Evolutionary conservation across 176 grass and related monocot species (phyloP), one percentile per base, ranked within the genome.

Genomic region (Avena atlantica): DNA sequence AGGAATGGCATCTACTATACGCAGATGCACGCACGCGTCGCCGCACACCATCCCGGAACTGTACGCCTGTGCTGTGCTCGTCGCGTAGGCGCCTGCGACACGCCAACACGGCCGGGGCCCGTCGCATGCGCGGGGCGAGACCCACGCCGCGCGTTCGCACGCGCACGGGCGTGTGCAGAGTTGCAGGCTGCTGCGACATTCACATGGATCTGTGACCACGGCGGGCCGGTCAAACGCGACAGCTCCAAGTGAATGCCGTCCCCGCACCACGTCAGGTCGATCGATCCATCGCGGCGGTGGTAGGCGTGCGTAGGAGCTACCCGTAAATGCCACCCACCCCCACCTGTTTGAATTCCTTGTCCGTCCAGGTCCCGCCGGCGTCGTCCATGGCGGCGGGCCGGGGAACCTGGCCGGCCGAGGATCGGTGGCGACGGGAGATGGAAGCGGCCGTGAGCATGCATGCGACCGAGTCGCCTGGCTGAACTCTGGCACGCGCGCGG

Each of bases 161-260:
- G 56, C 19, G 44, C 68, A 64, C 79, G 86, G 57, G 42, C 19
- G 57, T 1, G 0, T n/a, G 64, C 87, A 64, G 57, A 48, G 8
- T 48, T 48, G 45, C 45, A 10, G 45, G 45, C 45, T 48, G 45
- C 9, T 9, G 70, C 3, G 2, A 8, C 53, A 34, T 20, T 64
- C 76, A 66, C 76, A 75, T 75, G 88, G 56, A 56, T 9, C n/a
- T 48, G 24, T 8, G 62, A 1, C 34, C 6, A 45, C n/a, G 50
- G 27, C 27, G 27, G 27, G 19, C 14, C 56, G 58, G 87, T 89
- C 76, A 89, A 89, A 74, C 34, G 31, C 21, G 82, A 80, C 88
- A 81, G 82, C 68, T 34, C 68, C 57, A 15, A 89, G 68, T 89
- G 76, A 89, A 85, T 89, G 88, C 82, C 47, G 40, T 56, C 23